These are phyloP conservation scores for Termitomyces sp. DNA, from an alignment of 1,284 basidiomycete species.

Conservation along the genomic window DNA sequence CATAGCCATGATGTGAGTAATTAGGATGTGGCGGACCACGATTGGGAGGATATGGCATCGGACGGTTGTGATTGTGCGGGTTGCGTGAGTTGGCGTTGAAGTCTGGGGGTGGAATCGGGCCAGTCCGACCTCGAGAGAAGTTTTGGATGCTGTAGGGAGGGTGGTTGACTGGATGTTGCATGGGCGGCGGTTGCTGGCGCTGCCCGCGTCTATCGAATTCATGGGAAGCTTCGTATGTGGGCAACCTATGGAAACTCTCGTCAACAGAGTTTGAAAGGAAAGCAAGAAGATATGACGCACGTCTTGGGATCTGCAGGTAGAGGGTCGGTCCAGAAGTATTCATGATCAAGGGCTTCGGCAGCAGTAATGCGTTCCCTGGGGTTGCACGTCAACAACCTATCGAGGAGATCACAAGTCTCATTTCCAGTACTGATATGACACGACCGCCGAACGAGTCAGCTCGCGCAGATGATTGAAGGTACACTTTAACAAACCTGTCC, in stretches of 20 bases:
- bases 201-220: slow-evolving; percentile 79
- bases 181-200: slow-evolving; percentile 36
- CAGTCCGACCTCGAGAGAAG: slow-evolving; percentile 2
- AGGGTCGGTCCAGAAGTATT: slow-evolving; percentile 90
- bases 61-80: slow-evolving; percentile 2
- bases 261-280: slow-evolving; percentile 3
- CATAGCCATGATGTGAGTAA: neutral
- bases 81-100: slow-evolving; percentile 8
- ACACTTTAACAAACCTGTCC: slow-evolving; percentile 44
- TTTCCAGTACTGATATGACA: slow-evolving; percentile 43
- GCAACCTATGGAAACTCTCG: slow-evolving; percentile 45
- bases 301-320: slow-evolving; percentile 78
- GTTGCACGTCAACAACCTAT: slow-evolving; percentile 88
- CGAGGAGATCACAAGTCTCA: slow-evolving; percentile 87
- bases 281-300: slow-evolving; percentile 38
- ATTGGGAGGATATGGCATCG: slow-evolving; percentile 8
- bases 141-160: slow-evolving; percentile 16
- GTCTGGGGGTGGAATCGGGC: neutral
- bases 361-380: slow-evolving; percentile 92
- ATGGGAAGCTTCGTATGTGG: slow-evolving; percentile 76
- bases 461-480: neutral
- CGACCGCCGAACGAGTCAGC: slow-evolving; percentile 11
- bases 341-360: slow-evolving; percentile 79
- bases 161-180: slow-evolving; percentile 6
- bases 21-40: neutral